Conservation (phyloP, 2,329 filamentous ascomycete genomes). For the Neonectria coccinea region DNA sequence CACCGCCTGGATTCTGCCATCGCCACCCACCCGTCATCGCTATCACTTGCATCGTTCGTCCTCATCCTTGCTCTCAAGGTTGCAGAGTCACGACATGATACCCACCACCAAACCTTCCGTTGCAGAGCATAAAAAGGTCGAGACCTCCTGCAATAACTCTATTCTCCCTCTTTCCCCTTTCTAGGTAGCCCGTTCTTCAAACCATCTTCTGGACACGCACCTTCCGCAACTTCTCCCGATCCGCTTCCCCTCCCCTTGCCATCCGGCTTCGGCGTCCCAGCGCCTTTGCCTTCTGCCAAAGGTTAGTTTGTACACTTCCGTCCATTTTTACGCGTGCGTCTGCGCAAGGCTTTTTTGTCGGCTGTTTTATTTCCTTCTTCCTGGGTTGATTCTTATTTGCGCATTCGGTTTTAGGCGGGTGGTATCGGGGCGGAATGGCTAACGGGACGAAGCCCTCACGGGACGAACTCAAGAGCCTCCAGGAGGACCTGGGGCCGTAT, state of each 20-base stretch:
- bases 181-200: not conserved
- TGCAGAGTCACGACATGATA: constrained; percentile 36
- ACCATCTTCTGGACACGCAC: constrained; percentile 15
- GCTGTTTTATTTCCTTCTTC: constrained; percentile 31
- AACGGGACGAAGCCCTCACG: constrained; percentile 49
- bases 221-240: constrained; percentile 27
- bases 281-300: constrained; percentile 25
- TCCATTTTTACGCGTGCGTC: constrained; percentile 7
- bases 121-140: constrained; percentile 31
- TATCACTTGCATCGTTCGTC: constrained; percentile 9
- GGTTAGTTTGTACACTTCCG: constrained; percentile 27
- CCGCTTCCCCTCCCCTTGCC: constrained; percentile 31
- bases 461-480: constrained; percentile 50
- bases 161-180: not conserved
- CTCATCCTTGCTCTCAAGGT: constrained; percentile 14
- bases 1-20: constrained; percentile 44
- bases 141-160: constrained; percentile 17
- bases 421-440: constrained; percentile 50
- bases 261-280: constrained; percentile 36
- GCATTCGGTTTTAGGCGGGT: constrained; percentile 46
- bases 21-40: constrained; percentile 18
- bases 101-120: constrained; percentile 31
- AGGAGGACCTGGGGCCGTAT: constrained; percentile 51
- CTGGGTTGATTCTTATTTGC: constrained; percentile 48
- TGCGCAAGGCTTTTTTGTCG: constrained; percentile 13